phyloP scores from a whole-genome alignment of 140 eudicot genomes.

The Bidens hawaiensis region DNA sequence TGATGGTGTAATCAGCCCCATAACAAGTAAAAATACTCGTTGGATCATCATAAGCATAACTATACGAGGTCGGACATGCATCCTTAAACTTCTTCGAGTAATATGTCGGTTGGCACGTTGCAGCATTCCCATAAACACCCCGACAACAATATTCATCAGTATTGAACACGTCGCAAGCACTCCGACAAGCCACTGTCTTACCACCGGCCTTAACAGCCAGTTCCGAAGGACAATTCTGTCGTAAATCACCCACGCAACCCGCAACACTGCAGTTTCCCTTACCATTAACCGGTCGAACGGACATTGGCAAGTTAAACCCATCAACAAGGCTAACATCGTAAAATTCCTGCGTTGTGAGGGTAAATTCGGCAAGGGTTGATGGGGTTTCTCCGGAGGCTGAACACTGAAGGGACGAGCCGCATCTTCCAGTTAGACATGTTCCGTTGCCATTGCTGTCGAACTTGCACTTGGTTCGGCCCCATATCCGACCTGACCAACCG shows the following conservation, averaged over 20 bases:
- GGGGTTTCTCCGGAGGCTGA: slow-evolving; percentile 69
- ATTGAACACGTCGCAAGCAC: slow-evolving; percentile 81
- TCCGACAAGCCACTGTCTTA: slow-evolving; percentile 53
- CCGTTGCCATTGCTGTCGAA: slow-evolving; percentile 62
- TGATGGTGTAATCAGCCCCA: slow-evolving; percentile 57
- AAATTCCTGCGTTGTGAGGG: slow-evolving; percentile 52
- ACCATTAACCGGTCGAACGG: slow-evolving; percentile 59
- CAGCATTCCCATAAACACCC: too few species aligned
- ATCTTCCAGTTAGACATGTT: slow-evolving; percentile 65
- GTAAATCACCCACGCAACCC: slow-evolving; percentile 50
- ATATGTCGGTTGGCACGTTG: too few species aligned
- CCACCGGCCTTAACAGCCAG: slow-evolving; percentile 43
- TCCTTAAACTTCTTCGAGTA: too few species aligned
- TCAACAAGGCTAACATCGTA: too few species aligned
- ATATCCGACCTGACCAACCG: slow-evolving; percentile 80
- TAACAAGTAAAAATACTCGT: slow-evolving; percentile 67
- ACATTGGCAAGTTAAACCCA: slow-evolving; percentile 68
- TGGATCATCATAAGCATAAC: slow-evolving; percentile 89
- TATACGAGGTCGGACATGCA: slow-evolving; percentile 83
- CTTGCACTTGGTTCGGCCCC: slow-evolving; percentile 92
- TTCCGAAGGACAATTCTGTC: slow-evolving; percentile 61
- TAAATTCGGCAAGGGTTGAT: slow-evolving; percentile 74
- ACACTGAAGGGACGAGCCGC: slow-evolving; percentile 72
- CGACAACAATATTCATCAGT: slow-evolving; percentile 83
- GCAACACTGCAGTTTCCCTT: slow-evolving; percentile 70